Evolutionary conservation across 805 yeast species (phyloP), one percentile per base, ranked within the genome.

Genomic region (Candida vaughaniae): DNA sequence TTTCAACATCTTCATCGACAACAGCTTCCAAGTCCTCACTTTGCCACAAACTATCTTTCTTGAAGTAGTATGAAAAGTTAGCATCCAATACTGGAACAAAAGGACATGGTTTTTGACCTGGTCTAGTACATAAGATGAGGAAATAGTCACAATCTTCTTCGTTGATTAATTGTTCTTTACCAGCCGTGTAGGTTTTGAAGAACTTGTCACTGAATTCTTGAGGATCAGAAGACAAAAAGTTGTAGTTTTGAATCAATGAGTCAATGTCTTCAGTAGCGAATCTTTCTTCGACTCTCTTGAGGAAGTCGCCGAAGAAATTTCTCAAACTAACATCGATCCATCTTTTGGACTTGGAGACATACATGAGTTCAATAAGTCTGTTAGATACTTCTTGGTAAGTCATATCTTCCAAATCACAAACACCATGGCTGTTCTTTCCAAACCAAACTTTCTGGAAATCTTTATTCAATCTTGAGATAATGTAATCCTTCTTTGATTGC

Each of bases 391-490:
- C 95, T 56, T 81, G 79, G 64, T 93, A 93, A 18, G 98, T 91
- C 96, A 93, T 89, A 49, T 89, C 96, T 58, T 85, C 87, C 49
- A 93, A 66, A 63, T 95, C 99, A 60, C 91, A 88, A 35, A 82
- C 85, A 57, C 89, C 88, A 20, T 81, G 72, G 25, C 83, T 66
- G 51, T 83, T 82, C 52, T 72, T 74, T 52, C 95, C 95, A 57
- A 93, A 93, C 99, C 99, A 93, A 35, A 96, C 95, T 69, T 93
- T 93, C 71, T 90, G 98, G 78, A 76, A 90, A 65, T 93, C 99
- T 50, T 89, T 86, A 64, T 93, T 91, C 65, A 93, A 78, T 54
- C 80, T 84, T 47, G 73, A 64, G 59, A 90, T 87, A 56, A 93
- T 87, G 69, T 86, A 82, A 56, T 82, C 93, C 62, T 77, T 87